phyloP scores from a whole-genome alignment of 129 eudicot species.

The Ambrosia artemisiifolia region DNA sequence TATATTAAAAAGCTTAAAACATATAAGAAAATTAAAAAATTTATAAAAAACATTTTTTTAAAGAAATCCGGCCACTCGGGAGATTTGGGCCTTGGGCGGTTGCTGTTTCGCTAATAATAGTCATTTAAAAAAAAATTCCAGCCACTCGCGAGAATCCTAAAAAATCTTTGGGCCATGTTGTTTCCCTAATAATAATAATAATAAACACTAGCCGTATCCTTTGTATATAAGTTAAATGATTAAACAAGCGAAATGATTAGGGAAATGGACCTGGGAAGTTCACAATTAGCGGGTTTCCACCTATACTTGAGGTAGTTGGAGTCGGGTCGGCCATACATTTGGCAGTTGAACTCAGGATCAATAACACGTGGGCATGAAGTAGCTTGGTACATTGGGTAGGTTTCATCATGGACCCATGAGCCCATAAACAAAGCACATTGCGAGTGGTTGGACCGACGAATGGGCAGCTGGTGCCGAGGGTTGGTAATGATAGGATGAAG shows the following conservation, averaged over 20 bases:
- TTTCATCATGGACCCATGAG: conserved; percentile 68
- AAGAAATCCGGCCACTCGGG: too few species aligned
- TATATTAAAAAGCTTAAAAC: too few species aligned
- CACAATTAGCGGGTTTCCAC: conserved; percentile 83
- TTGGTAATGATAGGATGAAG: conserved; percentile 35
- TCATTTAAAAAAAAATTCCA: too few species aligned
- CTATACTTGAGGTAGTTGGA: conserved; percentile 81
- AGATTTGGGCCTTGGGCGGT: too few species aligned
- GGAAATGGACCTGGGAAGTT: conserved; percentile 65
- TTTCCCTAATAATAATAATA: too few species aligned
- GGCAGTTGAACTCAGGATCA: conserved; percentile 87
- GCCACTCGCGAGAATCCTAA: too few species aligned
- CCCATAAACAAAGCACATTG: conserved; percentile 67
- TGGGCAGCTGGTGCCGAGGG: conserved; percentile 31
- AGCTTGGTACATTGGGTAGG: conserved; percentile 64
- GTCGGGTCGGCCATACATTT: conserved; percentile 82
- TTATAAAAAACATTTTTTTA: too few species aligned
- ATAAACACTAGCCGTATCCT: neutral
- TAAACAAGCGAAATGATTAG: neutral
- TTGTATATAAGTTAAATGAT: too few species aligned
- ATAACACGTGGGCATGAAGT: conserved; percentile 56
- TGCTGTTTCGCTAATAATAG: too few species aligned
- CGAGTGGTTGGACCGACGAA: conserved; percentile 43
- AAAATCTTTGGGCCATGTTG: too few species aligned
- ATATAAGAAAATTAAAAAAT: too few species aligned